These are phyloP conservation scores for Pittosporum tobira DNA, from an alignment of 129 eudicot species.

Conservation along the genomic window DNA sequence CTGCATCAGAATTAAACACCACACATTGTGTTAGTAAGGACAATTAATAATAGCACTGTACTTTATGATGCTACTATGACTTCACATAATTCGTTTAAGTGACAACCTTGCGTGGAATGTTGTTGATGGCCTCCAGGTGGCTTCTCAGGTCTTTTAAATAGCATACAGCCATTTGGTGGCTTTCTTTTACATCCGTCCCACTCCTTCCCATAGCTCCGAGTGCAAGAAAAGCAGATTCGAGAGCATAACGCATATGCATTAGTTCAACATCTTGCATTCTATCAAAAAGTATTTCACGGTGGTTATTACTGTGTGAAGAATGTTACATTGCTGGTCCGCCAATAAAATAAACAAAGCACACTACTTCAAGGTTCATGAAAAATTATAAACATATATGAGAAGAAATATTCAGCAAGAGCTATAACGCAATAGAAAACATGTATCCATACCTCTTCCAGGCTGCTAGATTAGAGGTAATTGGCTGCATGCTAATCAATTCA, in stretches of 20 bases:
- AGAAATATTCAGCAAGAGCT: not conserved
- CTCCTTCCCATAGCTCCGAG: conserved; percentile 72
- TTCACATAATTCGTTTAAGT: no score
- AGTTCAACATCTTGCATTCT: conserved; percentile 96
- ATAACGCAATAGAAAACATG: conserved; percentile 2
- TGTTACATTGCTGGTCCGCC: no score
- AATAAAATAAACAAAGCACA: no score
- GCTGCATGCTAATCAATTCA: conserved; percentile 93
- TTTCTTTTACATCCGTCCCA: conserved; percentile 40
- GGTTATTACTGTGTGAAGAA: not conserved
- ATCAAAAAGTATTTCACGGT: conserved; percentile 13
- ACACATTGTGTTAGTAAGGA: not conserved
- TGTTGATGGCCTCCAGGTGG: conserved; percentile 78
- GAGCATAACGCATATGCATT: conserved; percentile 96
- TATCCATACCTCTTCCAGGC: conserved; percentile 79
- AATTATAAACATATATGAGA: not conserved
- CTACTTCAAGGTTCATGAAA: not conserved
- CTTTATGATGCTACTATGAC: not conserved
- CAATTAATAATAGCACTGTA: not conserved
- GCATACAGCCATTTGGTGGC: conserved; percentile 39
- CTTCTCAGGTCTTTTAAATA: conserved; percentile 64
- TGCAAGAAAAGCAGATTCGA: conserved; percentile 81
- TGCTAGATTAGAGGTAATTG: conserved; percentile 68
- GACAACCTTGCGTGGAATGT: conserved; percentile 83
- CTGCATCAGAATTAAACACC: conserved; percentile 38